Evolutionary conservation across 805 yeast species (phyloP).

Genomic region (Suhomyces sp.): DNA sequence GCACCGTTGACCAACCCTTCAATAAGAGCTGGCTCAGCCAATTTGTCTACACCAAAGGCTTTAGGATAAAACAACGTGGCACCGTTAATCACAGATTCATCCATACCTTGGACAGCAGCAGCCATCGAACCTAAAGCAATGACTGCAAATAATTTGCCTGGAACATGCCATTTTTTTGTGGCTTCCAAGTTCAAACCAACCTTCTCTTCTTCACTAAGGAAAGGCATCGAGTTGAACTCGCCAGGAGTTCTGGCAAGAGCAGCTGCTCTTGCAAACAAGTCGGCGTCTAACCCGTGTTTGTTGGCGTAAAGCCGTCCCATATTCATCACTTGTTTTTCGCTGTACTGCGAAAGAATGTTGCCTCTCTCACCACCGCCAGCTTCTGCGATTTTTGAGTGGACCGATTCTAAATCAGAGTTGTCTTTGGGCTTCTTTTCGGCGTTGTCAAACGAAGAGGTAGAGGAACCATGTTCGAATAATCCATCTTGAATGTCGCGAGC

Average conservation of each 20-base stretch:
- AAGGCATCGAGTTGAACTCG: constrained; percentile 56
- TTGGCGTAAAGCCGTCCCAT: constrained; percentile 69
- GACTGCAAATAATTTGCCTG: constrained; percentile 48
- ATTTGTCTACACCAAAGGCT: constrained; percentile 45
- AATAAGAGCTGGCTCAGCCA: constrained; percentile 50
- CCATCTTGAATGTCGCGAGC: constrained; percentile 9
- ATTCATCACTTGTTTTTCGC: constrained; percentile 60
- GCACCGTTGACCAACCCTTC: constrained; percentile 63
- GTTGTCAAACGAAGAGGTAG: constrained; percentile 10
- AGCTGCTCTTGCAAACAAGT: constrained; percentile 60
- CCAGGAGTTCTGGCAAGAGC: constrained; percentile 55
- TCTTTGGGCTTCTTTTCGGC: constrained; percentile 11
- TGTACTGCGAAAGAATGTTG: constrained; percentile 55
- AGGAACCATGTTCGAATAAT: constrained; percentile 11
- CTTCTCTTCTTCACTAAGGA: constrained; percentile 44
- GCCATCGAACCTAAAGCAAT: constrained; percentile 63
- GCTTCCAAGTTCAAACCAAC: constrained; percentile 48
- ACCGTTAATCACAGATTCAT: constrained; percentile 68
- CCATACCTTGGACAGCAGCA: constrained; percentile 76
- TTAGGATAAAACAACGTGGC: constrained; percentile 60
- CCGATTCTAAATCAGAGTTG: constrained; percentile 4
- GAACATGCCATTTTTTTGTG: constrained; percentile 42
- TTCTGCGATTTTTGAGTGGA: constrained; percentile 2
- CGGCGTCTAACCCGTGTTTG: constrained; percentile 54
- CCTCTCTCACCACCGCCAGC: constrained; percentile 22